Evolutionary conservation across 2,329 filamentous ascomycete species (phyloP).

Genomic region (Diaporthe sp.): DNA sequence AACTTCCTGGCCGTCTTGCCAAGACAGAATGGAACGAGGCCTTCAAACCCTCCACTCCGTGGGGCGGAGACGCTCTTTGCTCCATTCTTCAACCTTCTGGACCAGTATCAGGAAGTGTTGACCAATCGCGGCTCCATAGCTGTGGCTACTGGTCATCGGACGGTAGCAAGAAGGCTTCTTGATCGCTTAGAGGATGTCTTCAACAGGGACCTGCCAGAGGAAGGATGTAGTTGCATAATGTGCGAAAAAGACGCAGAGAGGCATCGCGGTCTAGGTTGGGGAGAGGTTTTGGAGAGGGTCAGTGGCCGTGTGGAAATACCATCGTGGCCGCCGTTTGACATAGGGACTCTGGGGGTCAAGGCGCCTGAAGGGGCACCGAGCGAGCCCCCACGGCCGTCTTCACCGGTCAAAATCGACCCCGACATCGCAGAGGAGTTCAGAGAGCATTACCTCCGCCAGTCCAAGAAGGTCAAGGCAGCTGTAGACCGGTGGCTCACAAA

Average conservation of each 20-base stretch:
- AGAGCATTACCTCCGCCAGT: slow-evolving; percentile 92
- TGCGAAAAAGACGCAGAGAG: slow-evolving; percentile 76
- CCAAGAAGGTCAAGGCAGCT: slow-evolving; percentile 90
- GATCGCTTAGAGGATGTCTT: slow-evolving; percentile 96
- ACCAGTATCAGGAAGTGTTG: slow-evolving; percentile 88
- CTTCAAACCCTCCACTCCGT: slow-evolving; percentile 74
- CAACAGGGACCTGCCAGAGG: slow-evolving; percentile 87
- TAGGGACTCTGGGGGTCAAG: slow-evolving; percentile 73
- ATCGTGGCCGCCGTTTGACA: slow-evolving; percentile 88
- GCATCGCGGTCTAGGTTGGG: slow-evolving; percentile 87
- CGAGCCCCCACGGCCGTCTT: slow-evolving; percentile 68
- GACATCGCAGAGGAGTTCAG: slow-evolving; percentile 95
- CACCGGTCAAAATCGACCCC: slow-evolving; percentile 84
- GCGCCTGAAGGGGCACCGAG: slow-evolving; percentile 76
- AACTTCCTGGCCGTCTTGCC: slow-evolving; percentile 78
- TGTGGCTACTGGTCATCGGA: slow-evolving; percentile 94
- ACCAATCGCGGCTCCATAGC: slow-evolving; percentile 89
- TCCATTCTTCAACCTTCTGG: slow-evolving; percentile 85
- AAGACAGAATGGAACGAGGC: slow-evolving; percentile 67
- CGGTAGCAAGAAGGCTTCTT: slow-evolving; percentile 89
- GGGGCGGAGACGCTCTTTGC: slow-evolving; percentile 83
- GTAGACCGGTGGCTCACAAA: slow-evolving; percentile 92
- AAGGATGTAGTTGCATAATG: slow-evolving; percentile 89
- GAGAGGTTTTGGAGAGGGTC: slow-evolving; percentile 93
- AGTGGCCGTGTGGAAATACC: slow-evolving; percentile 90